These are phyloP conservation scores for Penicillium robsamsonii DNA, from an alignment of 495 filamentous ascomycete genomes.

Conservation along the genomic window DNA sequence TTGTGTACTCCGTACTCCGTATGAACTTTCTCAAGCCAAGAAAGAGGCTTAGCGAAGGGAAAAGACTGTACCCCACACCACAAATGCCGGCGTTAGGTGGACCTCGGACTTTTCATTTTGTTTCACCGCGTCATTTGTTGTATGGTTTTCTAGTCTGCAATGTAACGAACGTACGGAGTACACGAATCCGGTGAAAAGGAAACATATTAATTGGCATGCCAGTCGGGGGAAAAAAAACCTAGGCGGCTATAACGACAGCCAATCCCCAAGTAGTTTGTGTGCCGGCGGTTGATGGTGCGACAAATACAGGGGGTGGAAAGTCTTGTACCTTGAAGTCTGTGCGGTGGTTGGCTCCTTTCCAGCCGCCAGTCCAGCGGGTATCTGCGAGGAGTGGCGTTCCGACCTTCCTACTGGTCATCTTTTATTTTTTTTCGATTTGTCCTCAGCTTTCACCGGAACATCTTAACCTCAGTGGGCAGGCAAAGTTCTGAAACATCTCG, in stretches of 20 bases:
- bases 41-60: background rate
- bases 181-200: background rate
- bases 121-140: background rate
- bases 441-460: background rate
- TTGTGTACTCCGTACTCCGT: too few species aligned
- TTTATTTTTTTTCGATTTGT: constrained; percentile 4
- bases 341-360: constrained; percentile 24
- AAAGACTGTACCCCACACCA: background rate
- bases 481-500: constrained; percentile 24
- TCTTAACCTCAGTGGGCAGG: background rate
- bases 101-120: background rate
- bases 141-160: too few species aligned
- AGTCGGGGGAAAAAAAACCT: constrained; percentile 11
- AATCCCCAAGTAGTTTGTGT: constrained; percentile 12
- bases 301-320: constrained; percentile 5
- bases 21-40: too few species aligned
- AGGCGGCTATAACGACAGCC: constrained; percentile 22
- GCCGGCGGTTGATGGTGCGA: constrained; percentile 11
- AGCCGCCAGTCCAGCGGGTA: constrained; percentile 25
- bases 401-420: constrained; percentile 18
- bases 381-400: constrained; percentile 7
- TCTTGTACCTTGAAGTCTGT: constrained; percentile 9
- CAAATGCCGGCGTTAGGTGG: background rate
- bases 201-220: constrained; percentile 10
- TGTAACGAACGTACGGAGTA: background rate